Percentiles rank a stretch among this genome's conserved stretches.
phyloP scores from a whole-genome alignment of 345 rosid species.

The Syzygium jambos region DNA sequence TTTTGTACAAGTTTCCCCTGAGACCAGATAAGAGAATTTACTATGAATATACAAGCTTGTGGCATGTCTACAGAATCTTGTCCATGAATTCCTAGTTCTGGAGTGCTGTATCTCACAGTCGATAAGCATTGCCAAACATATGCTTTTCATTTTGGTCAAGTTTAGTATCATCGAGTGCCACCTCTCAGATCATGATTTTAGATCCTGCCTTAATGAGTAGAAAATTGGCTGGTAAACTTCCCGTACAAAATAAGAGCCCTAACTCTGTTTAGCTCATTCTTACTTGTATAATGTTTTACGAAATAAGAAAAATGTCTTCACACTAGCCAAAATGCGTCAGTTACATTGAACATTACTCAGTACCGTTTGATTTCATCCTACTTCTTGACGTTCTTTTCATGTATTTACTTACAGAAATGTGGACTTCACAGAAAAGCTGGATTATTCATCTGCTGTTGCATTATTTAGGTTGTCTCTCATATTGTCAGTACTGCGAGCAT shows the following conservation, averaged over 20 bases:
- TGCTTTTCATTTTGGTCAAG: background rate
- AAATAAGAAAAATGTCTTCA: no score
- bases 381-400: background rate
- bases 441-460: constrained; percentile 71
- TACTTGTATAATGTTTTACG: background rate
- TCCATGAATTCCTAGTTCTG: constrained; percentile 81
- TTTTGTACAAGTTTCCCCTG: constrained; percentile 57
- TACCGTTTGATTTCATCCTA: background rate
- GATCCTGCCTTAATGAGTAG: background rate
- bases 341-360: no score
- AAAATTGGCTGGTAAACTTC: background rate
- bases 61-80: constrained; percentile 58
- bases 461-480: constrained; percentile 53
- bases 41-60: constrained; percentile 61
- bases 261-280: no score
- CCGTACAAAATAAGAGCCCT: background rate
- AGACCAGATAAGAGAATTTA: constrained; percentile 46
- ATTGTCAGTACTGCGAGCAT: constrained; percentile 57
- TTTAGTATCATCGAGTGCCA: background rate
- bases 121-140: constrained; percentile 24
- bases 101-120: constrained; percentile 72
- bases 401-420: constrained; percentile 43
- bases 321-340: no score
- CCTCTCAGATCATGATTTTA: background rate
- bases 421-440: constrained; percentile 65